These are phyloP conservation scores for Neurospora sp. DNA, from an alignment of 2,329 filamentous ascomycete species.

Conservation along the genomic window DNA sequence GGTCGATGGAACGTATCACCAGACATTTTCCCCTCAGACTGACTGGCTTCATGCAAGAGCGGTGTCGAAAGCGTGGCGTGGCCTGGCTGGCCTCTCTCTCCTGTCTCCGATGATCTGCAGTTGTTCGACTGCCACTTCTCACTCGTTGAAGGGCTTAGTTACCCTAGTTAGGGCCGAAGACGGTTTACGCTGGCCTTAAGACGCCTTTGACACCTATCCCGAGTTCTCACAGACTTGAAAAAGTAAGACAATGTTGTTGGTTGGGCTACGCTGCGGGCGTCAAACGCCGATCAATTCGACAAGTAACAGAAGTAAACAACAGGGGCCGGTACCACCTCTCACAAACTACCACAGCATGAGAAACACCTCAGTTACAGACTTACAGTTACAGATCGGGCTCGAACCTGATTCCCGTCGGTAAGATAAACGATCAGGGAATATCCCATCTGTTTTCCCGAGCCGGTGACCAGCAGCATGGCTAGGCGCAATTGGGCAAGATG, in stretches of 20 bases:
- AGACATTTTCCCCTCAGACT: not conserved
- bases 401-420: not conserved
- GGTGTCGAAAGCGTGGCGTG: not conserved
- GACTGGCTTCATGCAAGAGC: not conserved
- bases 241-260: not conserved
- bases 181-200: not conserved
- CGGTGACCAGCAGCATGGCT: not conserved
- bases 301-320: not conserved
- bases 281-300: not conserved
- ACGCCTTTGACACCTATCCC: not conserved
- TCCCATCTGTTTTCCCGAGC: not conserved
- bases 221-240: not conserved
- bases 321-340: not conserved
- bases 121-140: not conserved
- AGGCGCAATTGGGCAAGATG: not conserved
- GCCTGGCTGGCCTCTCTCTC: not conserved
- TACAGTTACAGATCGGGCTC: not conserved
- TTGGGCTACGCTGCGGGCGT: not conserved
- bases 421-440: not conserved
- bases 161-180: not conserved
- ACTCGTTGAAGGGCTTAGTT: not conserved
- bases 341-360: not conserved
- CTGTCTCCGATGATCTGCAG: not conserved
- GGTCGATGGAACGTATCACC: not conserved
- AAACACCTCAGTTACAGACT: not conserved